Conservation (phyloP, 768 basidiomycete genomes). For the Panaeolus papilionaceus region DNA sequence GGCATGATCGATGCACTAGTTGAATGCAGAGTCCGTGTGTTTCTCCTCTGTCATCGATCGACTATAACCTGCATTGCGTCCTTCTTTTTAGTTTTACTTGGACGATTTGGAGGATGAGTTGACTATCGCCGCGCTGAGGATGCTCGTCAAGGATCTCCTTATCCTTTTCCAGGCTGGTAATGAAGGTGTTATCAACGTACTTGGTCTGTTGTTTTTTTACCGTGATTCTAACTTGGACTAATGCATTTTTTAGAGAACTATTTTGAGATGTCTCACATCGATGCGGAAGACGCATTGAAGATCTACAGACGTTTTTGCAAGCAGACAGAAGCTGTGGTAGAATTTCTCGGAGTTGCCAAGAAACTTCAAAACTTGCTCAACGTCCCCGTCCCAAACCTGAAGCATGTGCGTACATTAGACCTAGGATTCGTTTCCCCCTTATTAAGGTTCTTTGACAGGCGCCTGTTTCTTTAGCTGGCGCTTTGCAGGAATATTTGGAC, state of each 20-base stretch:
- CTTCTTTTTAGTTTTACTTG: slow-evolving; percentile 76
- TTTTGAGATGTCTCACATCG: slow-evolving; percentile 97
- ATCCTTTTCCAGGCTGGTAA: slow-evolving; percentile 97
- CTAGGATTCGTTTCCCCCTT: not conserved
- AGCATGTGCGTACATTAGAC: slow-evolving; percentile 64
- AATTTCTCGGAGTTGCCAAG: slow-evolving; percentile 90
- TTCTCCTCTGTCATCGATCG: slow-evolving; percentile 15
- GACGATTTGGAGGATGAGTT: slow-evolving; percentile 94
- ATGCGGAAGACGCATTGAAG: slow-evolving; percentile 81
- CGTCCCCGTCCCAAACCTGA: slow-evolving; percentile 92
- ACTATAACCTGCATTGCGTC: not conserved
- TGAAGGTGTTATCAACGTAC: slow-evolving; percentile 87
- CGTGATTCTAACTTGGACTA: slow-evolving; percentile 30
- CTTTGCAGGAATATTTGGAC: slow-evolving; percentile 94
- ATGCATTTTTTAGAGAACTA: slow-evolving; percentile 77
- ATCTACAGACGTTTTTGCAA: slow-evolving; percentile 96
- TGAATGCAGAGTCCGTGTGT: slow-evolving; percentile 80
- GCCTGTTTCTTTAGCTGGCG: slow-evolving; percentile 90
- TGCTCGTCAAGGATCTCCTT: slow-evolving; percentile 96
- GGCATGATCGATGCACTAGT: slow-evolving; percentile 87
- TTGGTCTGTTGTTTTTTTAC: slow-evolving; percentile 54
- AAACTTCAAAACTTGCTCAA: slow-evolving; percentile 94
- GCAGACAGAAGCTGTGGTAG: slow-evolving; percentile 92
- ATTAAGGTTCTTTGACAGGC: slow-evolving; percentile 59
- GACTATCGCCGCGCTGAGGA: slow-evolving; percentile 84